Base-by-base conservation (phyloP, 169 alveolate species). In the Babesia bigemina region DNA sequence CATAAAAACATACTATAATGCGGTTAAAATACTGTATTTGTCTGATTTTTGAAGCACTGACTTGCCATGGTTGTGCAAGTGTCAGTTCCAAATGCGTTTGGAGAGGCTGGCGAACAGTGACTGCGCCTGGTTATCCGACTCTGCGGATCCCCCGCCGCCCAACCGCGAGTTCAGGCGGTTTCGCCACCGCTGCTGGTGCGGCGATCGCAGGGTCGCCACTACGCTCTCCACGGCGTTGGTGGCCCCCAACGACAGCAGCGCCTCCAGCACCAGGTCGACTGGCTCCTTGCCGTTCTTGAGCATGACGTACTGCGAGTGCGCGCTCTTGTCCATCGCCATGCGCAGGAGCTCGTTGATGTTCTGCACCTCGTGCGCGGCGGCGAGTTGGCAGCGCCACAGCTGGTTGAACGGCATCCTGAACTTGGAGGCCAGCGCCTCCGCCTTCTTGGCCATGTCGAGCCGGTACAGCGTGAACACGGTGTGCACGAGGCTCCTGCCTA, bases 181-280 rank as follows among this genome's bases (percentile, higher is more conserved):
- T 22, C 75, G 48, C 87, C 87, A 79, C 55, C 71, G 69, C 70
- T 58, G 74, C 55, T 79, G 82, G 24, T 79, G 82, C 44, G 67
- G 67, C 21, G 72, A 62, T 11, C 63, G 36, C 73, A 79, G 53
- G 29, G 70, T 60, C 49, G 65, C 47, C 44, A 63, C 63, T 4
- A 79, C 69, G 29, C 50, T 47, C 53, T 79, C 87, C 39, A 79
- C 76, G 16, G 71, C 67, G 47, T 57, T 53, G 33, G 74, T 70
- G 29, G 87, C 87, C 0, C 87, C 87, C 53, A 79, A 62, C 21
- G 81, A 60, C 24, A 79, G 39, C 53, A 79, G 78, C 26, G 87
- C 66, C 52, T 79, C 81, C 24, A 79, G 19, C n/a, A 79, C 71
- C 13, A 79, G 58, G 63, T 79, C 81, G 50, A 71, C 36, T 22